phyloP scores from a whole-genome alignment of 768 basidiomycete genomes.

The Saitozyma sp. region DNA sequence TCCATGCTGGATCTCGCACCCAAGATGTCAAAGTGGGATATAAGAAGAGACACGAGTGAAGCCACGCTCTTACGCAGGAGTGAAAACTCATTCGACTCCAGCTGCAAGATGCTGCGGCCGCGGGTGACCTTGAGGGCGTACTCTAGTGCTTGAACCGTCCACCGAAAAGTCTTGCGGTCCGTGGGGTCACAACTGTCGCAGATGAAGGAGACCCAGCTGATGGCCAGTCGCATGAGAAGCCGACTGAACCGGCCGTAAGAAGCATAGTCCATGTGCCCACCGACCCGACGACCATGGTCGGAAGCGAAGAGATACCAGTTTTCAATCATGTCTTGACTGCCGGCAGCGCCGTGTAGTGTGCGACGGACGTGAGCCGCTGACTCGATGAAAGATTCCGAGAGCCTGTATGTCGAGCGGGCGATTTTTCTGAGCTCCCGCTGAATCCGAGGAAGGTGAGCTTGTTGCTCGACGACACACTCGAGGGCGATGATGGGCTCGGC shows the following conservation, averaged over 20 bases:
- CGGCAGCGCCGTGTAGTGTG: constrained; percentile 56
- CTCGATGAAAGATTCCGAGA: constrained; percentile 89
- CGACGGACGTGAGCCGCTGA: constrained; percentile 81
- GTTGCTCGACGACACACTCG: constrained; percentile 65
- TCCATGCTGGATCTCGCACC: constrained; percentile 86
- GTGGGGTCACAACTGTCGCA: constrained; percentile 96
- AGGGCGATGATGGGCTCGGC: constrained; percentile 39
- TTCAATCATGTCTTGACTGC: constrained; percentile 62
- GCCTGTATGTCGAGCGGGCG: constrained; percentile 77
- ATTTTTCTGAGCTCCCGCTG: constrained; percentile 89
- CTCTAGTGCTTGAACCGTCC: constrained; percentile 95
- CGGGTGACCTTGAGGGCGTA: constrained; percentile 85
- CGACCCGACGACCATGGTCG: constrained; percentile 86
- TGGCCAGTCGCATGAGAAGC: constrained; percentile 81
- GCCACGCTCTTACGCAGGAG: constrained; percentile 88
- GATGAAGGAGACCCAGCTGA: constrained; percentile 97
- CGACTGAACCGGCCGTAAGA: constrained; percentile 72
- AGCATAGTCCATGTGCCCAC: constrained; percentile 78
- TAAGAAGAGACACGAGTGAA: constrained; percentile 92
- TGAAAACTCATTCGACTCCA: constrained; percentile 85
- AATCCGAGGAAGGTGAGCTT: constrained; percentile 86
- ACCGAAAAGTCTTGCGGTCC: constrained; percentile 92
- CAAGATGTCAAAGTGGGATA: constrained; percentile 95
- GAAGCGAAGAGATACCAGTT: constrained; percentile 93
- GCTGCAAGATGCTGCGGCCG: constrained; percentile 82